A percentile compares a stretch with the other conserved stretches of the same genome.
These are phyloP conservation scores for Musa acuminata DNA, from an alignment of 176 grass and related monocot genomes.

Conservation along the genomic window DNA sequence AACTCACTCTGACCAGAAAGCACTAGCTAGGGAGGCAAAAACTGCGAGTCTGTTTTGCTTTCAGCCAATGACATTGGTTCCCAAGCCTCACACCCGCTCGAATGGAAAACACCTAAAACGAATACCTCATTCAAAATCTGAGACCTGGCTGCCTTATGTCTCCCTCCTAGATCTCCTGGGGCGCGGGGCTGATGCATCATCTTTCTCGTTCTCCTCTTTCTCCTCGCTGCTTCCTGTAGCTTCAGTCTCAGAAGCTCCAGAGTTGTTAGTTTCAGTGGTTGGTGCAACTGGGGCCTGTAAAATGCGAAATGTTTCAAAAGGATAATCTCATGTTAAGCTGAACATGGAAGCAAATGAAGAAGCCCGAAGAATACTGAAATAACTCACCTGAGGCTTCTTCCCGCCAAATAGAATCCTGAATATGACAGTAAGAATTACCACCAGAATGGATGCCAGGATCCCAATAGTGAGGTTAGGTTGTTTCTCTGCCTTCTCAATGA, in stretches of 20 bases:
- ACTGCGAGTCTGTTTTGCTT: neutral
- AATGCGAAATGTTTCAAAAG: neutral
- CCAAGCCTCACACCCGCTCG: neutral
- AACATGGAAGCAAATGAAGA: too few relatives aligned
- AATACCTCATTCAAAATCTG: neutral
- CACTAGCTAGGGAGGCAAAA: neutral
- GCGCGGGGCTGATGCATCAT: conserved; percentile 36
- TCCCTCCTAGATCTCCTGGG: conserved; percentile 57
- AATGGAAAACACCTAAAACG: neutral
- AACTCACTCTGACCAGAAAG: neutral
- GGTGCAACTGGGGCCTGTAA: conserved; percentile 29
- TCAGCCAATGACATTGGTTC: neutral
- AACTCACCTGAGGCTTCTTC: conserved; percentile 62
- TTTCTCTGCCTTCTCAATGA: conserved; percentile 93
- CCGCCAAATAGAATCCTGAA: conserved; percentile 55
- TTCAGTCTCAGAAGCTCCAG: conserved; percentile 16
- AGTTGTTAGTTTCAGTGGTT: conserved; percentile 10
- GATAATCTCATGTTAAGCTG: neutral
- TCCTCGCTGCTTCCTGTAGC: conserved; percentile 36
- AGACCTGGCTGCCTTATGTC: conserved; percentile 16
- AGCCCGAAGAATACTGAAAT: neutral
- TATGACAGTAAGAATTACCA: conserved; percentile 49
- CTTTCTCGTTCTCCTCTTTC: conserved; percentile 40
- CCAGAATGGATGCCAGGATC: conserved; percentile 40
- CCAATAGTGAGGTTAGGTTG: conserved; percentile 83